Evolutionary conservation across 129 eudicot genomes (phyloP), one percentile per base, ranked within the genome.

Genomic region (Chrysanthemum seticuspe): DNA sequence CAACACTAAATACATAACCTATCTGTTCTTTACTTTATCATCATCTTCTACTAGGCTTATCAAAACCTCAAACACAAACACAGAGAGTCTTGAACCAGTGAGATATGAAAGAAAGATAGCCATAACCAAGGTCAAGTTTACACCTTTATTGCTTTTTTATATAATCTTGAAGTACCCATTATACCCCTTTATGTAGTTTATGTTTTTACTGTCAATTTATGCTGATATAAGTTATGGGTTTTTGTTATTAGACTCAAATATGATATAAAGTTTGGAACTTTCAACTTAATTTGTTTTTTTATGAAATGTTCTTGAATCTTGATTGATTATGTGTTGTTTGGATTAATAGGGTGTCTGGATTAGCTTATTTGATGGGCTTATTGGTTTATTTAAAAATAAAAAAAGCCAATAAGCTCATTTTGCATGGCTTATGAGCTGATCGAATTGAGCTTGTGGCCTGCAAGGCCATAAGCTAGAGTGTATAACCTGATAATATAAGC

Each of bases 41-140:
- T 36, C 11, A 6, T 15, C 0, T 27, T 47, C 69, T 15, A 21
- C 31, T 59, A 19, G 56, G 67, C 67, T 75, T 65, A 75, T 44
- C 59, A 75, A 75, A 75, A 75, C 51, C 74, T 25, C 67, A 13
- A 27, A 4, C 45, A 12, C 45, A 12, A 36, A 65, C 40, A 69
- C 34, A 25, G 18, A 70, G 57, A 65, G 19, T 13, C 10, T 64
- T 54, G 66, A 65, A 74, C 40, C 72, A 60, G 2, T 14, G 59
- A 13, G 77, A 49, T 56, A 23, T 65, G 73, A 44, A 65, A 44
- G 67, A 66, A 65, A 40, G 10, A 40, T 48, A 63, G 57, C 58
- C 48, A 53, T 51, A 49, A 29, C 21, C 57, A 14, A 65, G 57
- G 79, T 65, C 54, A 65, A 27, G 51, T 61, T 8, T 62, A 31